Evolutionary conservation across 805 yeast genomes (phyloP).

Genomic region (Saccharomycopsis olivae): DNA sequence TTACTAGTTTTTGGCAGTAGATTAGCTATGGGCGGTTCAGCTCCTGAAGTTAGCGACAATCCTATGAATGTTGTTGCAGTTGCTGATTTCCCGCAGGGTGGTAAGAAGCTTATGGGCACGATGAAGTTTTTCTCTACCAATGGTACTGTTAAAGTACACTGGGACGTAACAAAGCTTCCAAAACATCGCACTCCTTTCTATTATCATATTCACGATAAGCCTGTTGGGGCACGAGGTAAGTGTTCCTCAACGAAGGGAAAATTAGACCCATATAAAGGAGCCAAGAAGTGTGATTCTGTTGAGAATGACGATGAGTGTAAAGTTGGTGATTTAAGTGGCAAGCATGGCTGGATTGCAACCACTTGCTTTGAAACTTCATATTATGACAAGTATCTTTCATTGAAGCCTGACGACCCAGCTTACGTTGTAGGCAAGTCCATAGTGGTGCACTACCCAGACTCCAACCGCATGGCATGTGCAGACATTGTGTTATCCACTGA

Average conservation of each 20-base stretch:
- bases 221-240: constrained; percentile 37
- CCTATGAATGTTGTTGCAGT: constrained; percentile 41
- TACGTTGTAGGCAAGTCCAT: constrained; percentile 48
- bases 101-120: constrained; percentile 35
- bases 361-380: constrained; percentile 57
- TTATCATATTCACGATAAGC: constrained; percentile 55
- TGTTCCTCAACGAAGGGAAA: constrained; percentile 50
- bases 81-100: constrained; percentile 46
- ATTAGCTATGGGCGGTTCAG: constrained; percentile 23
- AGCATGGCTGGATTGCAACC: constrained; percentile 62
- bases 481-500: constrained; percentile 32
- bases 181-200: constrained; percentile 53
- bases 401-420: constrained; percentile 43
- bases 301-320: constrained; percentile 49
- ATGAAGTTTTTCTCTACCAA: constrained; percentile 51
- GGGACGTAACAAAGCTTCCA: constrained; percentile 64
- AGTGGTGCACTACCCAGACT: constrained; percentile 44
- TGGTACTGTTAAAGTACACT: constrained; percentile 52
- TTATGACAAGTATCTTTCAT: constrained; percentile 54
- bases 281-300: constrained; percentile 38
- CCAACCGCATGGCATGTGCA: constrained; percentile 53
- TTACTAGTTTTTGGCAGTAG: too few species aligned
- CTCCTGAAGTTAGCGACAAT: constrained; percentile 39
- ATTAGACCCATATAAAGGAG: constrained; percentile 54
- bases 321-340: constrained; percentile 70